phyloP scores from a whole-genome alignment of 2,329 filamentous ascomycete genomes.

The Sporothrix sp. region DNA sequence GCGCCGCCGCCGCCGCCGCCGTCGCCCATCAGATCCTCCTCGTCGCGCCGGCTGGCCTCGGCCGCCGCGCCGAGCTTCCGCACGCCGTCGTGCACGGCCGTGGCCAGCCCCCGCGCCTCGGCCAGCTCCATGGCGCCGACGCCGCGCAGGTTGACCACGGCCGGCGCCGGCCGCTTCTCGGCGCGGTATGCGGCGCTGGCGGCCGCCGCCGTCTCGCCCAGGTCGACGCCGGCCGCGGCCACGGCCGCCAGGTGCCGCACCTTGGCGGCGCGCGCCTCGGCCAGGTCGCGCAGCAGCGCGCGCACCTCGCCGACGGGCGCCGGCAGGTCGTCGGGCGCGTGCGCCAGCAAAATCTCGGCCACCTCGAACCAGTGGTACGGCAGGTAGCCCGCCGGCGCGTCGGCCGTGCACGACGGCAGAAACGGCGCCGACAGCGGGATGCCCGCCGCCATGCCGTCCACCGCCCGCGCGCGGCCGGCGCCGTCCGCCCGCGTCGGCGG shows the following conservation, averaged over 20 bases:
- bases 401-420: slow-evolving; percentile 61
- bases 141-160: slow-evolving; percentile 56
- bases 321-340: slow-evolving; percentile 71
- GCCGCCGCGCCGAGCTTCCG: slow-evolving; percentile 72
- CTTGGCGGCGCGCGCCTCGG: slow-evolving; percentile 85
- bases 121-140: slow-evolving; percentile 90
- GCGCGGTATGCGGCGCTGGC: slow-evolving; percentile 43
- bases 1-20: slow-evolving; percentile 53
- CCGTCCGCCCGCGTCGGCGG: slow-evolving; percentile 44
- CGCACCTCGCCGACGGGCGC: slow-evolving; percentile 61
- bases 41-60: slow-evolving; percentile 67
- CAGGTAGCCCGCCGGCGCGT: slow-evolving; percentile 57
- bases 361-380: slow-evolving; percentile 96
- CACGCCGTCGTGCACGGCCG: slow-evolving; percentile 78
- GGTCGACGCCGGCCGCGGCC: slow-evolving; percentile 24
- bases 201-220: neutral
- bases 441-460: slow-evolving; percentile 11
- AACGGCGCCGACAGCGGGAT: slow-evolving; percentile 60
- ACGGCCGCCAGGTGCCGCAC: slow-evolving; percentile 53
- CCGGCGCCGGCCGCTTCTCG: neutral
- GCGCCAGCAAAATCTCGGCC: slow-evolving; percentile 74
- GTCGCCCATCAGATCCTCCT: slow-evolving; percentile 49
- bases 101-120: slow-evolving; percentile 74
- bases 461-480: slow-evolving; percentile 19
- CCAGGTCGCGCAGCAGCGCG: slow-evolving; percentile 65